Conservation (phyloP, 768 basidiomycete species). For the Serendipita sp. region DNA sequence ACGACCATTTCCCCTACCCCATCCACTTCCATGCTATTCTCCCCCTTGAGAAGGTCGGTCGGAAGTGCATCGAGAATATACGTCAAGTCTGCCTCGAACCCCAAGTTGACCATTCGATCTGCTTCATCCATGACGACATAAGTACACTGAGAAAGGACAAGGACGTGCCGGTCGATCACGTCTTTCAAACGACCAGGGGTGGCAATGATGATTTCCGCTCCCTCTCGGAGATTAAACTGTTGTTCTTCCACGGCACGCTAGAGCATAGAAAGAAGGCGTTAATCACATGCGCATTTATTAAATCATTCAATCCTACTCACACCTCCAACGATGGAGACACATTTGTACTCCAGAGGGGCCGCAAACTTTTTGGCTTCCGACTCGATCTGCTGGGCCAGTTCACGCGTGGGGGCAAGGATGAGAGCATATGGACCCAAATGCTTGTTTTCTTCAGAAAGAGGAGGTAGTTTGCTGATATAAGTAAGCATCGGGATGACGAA, state of each 20-base stretch:
- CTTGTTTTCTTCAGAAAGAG: conserved; percentile 80
- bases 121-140: conserved; percentile 99
- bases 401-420: conserved; percentile 93
- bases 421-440: conserved; percentile 89
- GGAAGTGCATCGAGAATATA: conserved; percentile 92
- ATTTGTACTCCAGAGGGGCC: conserved; percentile 72
- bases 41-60: conserved; percentile 67
- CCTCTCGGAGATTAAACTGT: conserved; percentile 93
- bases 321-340: conserved; percentile 97
- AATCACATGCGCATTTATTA: conserved; percentile 3
- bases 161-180: conserved; percentile 86
- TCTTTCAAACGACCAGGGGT: conserved; percentile 98
- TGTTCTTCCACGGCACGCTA: conserved; percentile 92
- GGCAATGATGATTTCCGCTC: conserved; percentile 96
- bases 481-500: conserved; percentile 97
- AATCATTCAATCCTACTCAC: conserved; percentile 29
- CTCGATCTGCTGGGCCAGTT: conserved; percentile 95
- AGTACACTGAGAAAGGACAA: conserved; percentile 91
- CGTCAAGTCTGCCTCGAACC: conserved; percentile 86
- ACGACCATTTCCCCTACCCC: conserved; percentile 21
- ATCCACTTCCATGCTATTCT: conserved; percentile 63
- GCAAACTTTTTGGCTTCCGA: conserved; percentile 86
- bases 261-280: not conserved
- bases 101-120: conserved; percentile 95
- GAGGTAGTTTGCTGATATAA: conserved; percentile 77